These are phyloP conservation scores for Cutaneotrichosporon arboriforme DNA, from an alignment of 1,284 basidiomycete genomes.

Conservation along the genomic window DNA sequence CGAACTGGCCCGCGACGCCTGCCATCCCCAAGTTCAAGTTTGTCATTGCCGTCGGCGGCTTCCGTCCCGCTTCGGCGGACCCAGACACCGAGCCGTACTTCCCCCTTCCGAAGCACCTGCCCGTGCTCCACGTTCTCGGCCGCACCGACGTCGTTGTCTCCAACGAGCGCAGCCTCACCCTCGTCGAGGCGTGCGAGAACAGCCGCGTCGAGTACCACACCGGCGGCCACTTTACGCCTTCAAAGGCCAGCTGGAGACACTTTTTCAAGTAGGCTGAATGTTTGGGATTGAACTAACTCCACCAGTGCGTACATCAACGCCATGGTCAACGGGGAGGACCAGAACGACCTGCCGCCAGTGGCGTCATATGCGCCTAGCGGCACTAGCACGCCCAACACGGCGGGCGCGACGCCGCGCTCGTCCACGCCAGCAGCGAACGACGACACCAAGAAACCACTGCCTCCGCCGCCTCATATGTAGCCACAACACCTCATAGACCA, in stretches of 20 bases:
- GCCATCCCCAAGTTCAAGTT: conserved; percentile 63
- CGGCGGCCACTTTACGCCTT: conserved; percentile 47
- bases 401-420: conserved; percentile 12
- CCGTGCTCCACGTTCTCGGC: conserved; percentile 75
- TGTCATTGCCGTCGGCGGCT: conserved; percentile 54
- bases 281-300: neutral
- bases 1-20: conserved; percentile 60
- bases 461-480: neutral
- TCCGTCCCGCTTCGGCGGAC: conserved; percentile 34
- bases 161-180: conserved; percentile 60
- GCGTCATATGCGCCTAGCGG: conserved; percentile 34
- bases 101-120: conserved; percentile 53
- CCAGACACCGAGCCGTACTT: conserved; percentile 53
- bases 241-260: conserved; percentile 46
- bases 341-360: conserved; percentile 40
- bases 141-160: conserved; percentile 72
- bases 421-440: conserved; percentile 5
- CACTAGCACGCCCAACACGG: conserved; percentile 22
- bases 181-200: conserved; percentile 57
- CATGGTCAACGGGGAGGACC: conserved; percentile 35
- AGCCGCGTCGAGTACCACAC: conserved; percentile 46
- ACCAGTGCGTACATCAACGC: conserved; percentile 45
- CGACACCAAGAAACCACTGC: neutral
- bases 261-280: conserved; percentile 42
- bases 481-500: neutral